Evolutionary conservation across 176 grass and related monocot genomes (phyloP), one percentile per base, ranked within the genome.

Genomic region (Oryza meyeriana): DNA sequence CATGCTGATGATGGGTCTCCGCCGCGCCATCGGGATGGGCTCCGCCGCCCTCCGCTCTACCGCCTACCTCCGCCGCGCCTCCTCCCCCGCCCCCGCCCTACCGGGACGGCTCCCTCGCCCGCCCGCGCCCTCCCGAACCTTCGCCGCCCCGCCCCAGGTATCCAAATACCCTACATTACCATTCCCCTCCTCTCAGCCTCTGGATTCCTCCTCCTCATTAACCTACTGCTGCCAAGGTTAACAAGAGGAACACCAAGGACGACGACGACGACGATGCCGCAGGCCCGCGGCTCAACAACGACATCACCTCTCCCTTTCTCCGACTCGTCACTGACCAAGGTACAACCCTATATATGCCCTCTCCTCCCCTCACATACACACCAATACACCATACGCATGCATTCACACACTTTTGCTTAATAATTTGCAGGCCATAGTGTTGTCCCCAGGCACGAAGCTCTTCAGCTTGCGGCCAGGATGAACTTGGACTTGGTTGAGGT

Each of bases 401-500:
- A 44, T 44, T 3, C 12, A 12, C 10, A 1, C 10, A 12, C 10
- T 10, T 41, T 2, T 36, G 35, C 35, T 36, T 57, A 16, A 7
- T 5, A n/a, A n/a, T 55, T 22, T 55, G n/a, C 72, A 84, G 81
- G 66, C 16, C 83, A 89, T 34, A 57, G 22, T 10, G 64, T 89
- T 16, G 57, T 89, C 27, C 83, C 88, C 65, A 85, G 72, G 83
- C 78, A 82, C 24, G 88, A 89, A 72, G 83, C 88, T 4, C 78
- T 85, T 41, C 65, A 89, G 41, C 57, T 64, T 2, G 88, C 88
- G 28, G 64, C 33, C 16, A 82, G 72, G 72, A 71, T 71, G 72
- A 22, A 76, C 33, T 25, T 85, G 71, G 88, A 89, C 66, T 81
- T 89, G 25, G 83, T 89, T 66, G 83, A 85, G 88, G 88, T 89